Evolutionary conservation across 129 eudicot genomes (phyloP).

Genomic region (Tagetes patula): DNA sequence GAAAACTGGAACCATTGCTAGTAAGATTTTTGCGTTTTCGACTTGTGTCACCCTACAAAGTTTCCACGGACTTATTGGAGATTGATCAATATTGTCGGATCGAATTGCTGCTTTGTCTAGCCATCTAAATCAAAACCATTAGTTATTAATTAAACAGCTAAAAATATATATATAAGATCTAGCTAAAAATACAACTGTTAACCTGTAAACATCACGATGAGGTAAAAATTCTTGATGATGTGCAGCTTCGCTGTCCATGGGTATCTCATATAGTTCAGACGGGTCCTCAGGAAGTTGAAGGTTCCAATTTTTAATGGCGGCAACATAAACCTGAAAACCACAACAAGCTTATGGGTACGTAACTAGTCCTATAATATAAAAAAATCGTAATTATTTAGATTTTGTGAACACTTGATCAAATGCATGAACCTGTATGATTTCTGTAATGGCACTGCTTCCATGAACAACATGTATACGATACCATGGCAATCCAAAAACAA

Average conservation of each 20-base stretch:
- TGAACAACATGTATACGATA: slow-evolving; percentile 57
- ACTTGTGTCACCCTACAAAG: slow-evolving; percentile 90
- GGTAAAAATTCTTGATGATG: slow-evolving; percentile 49
- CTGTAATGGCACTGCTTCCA: slow-evolving; percentile 56
- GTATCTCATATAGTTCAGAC: slow-evolving; percentile 49
- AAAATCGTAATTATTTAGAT: no score
- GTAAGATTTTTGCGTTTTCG: slow-evolving; percentile 70
- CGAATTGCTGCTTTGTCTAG: slow-evolving; percentile 77
- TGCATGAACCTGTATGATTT: slow-evolving; percentile 60
- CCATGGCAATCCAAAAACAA: slow-evolving; percentile 42
- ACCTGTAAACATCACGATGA: slow-evolving; percentile 69
- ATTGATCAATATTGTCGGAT: slow-evolving; percentile 16
- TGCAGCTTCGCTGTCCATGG: slow-evolving; percentile 57
- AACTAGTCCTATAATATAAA: no score
- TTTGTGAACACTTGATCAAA: no score
- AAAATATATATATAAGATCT: no score
- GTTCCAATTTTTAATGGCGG: slow-evolving; percentile 61
- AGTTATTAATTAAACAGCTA: not conserved
- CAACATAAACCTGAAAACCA: slow-evolving; percentile 56
- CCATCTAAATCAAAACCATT: slow-evolving; percentile 37
- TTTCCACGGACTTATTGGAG: slow-evolving; percentile 62
- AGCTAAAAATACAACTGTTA: not conserved
- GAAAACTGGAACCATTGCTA: slow-evolving; percentile 65
- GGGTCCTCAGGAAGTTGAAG: slow-evolving; percentile 55
- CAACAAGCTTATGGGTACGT: not conserved